These are phyloP conservation scores for Flaveria floridana DNA, from an alignment of 140 eudicot species.

Conservation along the genomic window DNA sequence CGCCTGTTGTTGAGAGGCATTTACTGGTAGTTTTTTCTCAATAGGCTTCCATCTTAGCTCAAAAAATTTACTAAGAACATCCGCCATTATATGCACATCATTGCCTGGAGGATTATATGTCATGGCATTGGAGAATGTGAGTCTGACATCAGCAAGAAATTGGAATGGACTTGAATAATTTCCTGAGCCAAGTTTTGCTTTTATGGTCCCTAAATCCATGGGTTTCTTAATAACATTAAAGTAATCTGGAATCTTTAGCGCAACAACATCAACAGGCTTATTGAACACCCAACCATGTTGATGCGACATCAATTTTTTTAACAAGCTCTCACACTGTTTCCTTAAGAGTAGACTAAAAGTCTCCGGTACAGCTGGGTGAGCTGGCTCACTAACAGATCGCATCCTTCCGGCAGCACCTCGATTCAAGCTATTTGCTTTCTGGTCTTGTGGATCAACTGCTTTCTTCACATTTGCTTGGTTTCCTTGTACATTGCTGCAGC, in stretches of 20 bases:
- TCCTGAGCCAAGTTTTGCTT: constrained; percentile 48
- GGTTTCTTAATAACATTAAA: constrained; percentile 67
- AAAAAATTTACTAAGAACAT: constrained; percentile 52
- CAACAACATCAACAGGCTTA: constrained; percentile 70
- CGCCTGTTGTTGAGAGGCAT: constrained; percentile 25
- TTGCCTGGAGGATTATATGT: constrained; percentile 73
- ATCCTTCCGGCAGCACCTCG: constrained; percentile 56
- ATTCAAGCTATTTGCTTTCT: constrained; percentile 47
- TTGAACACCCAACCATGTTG: constrained; percentile 65
- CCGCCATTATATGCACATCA: constrained; percentile 70
- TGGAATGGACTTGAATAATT: constrained; percentile 57
- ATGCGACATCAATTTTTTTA: constrained; percentile 68
- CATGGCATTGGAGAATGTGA: constrained; percentile 80
- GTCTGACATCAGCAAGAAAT: constrained; percentile 73
- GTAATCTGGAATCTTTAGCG: constrained; percentile 73
- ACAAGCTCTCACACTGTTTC: constrained; percentile 64
- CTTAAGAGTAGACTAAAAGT: constrained; percentile 36
- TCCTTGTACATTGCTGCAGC: constrained; percentile 37
- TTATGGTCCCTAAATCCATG: constrained; percentile 86
- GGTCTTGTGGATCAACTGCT: constrained; percentile 28
- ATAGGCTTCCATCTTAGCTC: constrained; percentile 70
- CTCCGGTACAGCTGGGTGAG: constrained; percentile 13
- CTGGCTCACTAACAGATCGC: constrained; percentile 39
- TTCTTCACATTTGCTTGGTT: constrained; percentile 31
- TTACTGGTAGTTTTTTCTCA: constrained; percentile 54